Evolutionary conservation across 2,329 filamentous ascomycete species (phyloP).

Genomic region (Alternaria ventricosa): DNA sequence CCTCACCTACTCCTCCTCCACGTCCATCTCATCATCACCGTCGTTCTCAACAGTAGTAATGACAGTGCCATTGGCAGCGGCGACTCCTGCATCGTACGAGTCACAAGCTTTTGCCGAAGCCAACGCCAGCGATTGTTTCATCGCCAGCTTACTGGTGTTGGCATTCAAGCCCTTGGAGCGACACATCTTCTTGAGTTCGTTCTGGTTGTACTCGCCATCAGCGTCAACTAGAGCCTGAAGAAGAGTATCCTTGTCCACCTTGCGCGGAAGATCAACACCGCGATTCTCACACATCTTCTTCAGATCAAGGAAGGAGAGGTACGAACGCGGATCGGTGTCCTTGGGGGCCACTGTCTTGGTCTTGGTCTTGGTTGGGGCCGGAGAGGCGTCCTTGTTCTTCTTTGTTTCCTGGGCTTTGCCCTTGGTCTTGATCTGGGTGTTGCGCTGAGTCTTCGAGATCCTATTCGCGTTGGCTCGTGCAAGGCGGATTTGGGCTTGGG

Average conservation of each 20-base stretch:
- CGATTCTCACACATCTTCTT: conserved; percentile 27
- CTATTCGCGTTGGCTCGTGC: conserved; percentile 23
- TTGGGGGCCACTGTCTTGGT: conserved; percentile 17
- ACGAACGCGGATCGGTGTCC: conserved; percentile 31
- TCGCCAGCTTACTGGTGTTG: conserved; percentile 28
- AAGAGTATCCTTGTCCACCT: conserved; percentile 23
- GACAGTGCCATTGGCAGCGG: not conserved
- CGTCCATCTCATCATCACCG: conserved; percentile 6
- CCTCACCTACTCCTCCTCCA: not conserved
- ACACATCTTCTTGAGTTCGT: conserved; percentile 33
- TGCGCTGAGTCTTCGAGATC: conserved; percentile 21
- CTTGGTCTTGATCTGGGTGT: conserved; percentile 24
- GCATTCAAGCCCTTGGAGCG: conserved; percentile 27
- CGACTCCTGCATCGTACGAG: conserved; percentile 21
- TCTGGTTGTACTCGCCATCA: conserved; percentile 26
- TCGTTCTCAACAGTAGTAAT: not conserved
- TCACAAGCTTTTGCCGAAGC: conserved; percentile 24
- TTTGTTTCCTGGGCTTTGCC: conserved; percentile 1
- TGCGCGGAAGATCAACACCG: conserved; percentile 17
- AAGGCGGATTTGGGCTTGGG: conserved; percentile 22
- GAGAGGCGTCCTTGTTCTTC: conserved; percentile 5
- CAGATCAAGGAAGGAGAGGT: conserved; percentile 31
- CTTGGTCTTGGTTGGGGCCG: not conserved
- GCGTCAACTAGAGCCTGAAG: conserved; percentile 29
- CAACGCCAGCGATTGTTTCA: conserved; percentile 36